Percentiles rank a stretch among this genome's conserved stretches.
These are phyloP conservation scores for Cyclotella distinguenda DNA, from an alignment of 108 stramenopile species.

Conservation along the genomic window DNA sequence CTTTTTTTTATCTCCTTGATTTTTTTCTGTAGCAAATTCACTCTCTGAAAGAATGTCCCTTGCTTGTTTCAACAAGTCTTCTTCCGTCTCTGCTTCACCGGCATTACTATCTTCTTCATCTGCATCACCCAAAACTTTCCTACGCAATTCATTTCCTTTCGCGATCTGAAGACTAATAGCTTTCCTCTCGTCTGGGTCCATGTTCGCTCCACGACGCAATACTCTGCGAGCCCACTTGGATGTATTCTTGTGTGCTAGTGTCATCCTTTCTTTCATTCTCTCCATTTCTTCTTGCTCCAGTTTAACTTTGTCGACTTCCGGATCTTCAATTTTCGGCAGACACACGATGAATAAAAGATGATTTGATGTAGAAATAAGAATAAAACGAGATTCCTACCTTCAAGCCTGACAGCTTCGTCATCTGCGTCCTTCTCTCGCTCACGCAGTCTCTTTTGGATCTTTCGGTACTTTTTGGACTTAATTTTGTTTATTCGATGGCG, in stretches of 20 bases:
- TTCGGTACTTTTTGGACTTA: conserved; percentile 97
- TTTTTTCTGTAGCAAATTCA: conserved; percentile 48
- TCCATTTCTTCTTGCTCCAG: conserved; percentile 92
- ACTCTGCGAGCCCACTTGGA: conserved; percentile 96
- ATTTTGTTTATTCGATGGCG: conserved; percentile 98
- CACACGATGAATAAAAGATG: not conserved
- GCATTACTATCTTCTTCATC: conserved; percentile 39
- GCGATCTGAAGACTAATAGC: conserved; percentile 86
- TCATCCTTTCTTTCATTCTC: conserved; percentile 96
- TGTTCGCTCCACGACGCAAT: conserved; percentile 80
- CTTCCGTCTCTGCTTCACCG: conserved; percentile 53
- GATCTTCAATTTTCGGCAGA: conserved; percentile 60
- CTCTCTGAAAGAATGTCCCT: conserved; percentile 66
- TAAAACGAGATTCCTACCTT: conserved; percentile 8
- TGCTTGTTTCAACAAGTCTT: conserved; percentile 66
- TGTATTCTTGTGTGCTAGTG: conserved; percentile 95
- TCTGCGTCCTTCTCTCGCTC: conserved; percentile 80
- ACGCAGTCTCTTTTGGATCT: conserved; percentile 87
- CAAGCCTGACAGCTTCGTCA: conserved; percentile 55
- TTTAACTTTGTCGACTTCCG: conserved; percentile 63
- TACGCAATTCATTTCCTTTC: conserved; percentile 83
- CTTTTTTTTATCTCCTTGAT: conserved; percentile 48
- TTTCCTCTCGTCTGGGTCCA: conserved; percentile 79
- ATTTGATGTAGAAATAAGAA: not conserved
- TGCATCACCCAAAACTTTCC: conserved; percentile 70